Evolutionary conservation across 1,284 basidiomycete species (phyloP), one percentile per base, ranked within the genome.

Genomic region (Waitea zeae): DNA sequence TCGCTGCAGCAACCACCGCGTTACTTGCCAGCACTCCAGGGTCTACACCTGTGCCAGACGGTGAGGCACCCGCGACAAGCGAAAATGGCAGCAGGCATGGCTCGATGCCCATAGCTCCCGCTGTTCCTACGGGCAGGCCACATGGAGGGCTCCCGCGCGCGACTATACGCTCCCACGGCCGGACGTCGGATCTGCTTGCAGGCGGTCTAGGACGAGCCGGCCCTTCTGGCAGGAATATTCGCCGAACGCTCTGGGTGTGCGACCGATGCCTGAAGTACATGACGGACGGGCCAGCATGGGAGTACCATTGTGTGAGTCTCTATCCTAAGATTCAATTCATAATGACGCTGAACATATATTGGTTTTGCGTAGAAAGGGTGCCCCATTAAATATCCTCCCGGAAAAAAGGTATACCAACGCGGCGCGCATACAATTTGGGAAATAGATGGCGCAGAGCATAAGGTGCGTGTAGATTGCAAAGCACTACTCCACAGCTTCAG

Each of bases 251-350:
- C 17, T 88, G 76, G 70, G 83, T 93, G 13, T 93, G 89, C 50
- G 80, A 89, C 41, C 70, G 79, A 38, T 98, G 93, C 59, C 95
- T 97, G 74, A 96, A 95, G 57, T 98, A 97, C 53, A 88, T 92
- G 79, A 60, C 71, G 2, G 78, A 87, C 28, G 67, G 71, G 13
- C 55, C 59, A 2, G 59, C 63, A 14, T 88, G 80, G 69, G 77
- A 84, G 40, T 46, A 69, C 31, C 89, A 95, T 51, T 61, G 62
- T 36, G 84, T 86, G 43, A 47, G 75, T 58, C 14, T 26, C 15
- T n/a, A 26, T 26, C 7, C n/a, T 39, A 19, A 28, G n/a, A 34
- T 35, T 13, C 28, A 11, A 32, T 34, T 41, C 39, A 29, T 14
- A 31, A 36, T 18, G 33, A 30, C 5, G 18, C 20, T 35, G 20